Base-by-base conservation (phyloP, 2,329 filamentous ascomycete species). In the Arthroderma uncinatum region DNA sequence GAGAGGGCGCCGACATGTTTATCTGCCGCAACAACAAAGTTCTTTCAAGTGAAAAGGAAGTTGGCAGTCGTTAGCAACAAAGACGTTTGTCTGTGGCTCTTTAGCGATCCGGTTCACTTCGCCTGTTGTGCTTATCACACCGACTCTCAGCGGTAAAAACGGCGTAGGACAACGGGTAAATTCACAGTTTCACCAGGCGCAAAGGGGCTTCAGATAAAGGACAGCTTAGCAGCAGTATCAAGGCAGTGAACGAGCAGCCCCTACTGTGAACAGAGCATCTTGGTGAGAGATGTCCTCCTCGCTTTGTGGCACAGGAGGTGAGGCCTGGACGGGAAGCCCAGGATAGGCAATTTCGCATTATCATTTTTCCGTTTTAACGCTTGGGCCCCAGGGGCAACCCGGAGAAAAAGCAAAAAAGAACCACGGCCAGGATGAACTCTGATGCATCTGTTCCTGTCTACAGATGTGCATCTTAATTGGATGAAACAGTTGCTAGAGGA, bases 1-100 rank as follows among this genome's bases (percentile, higher is more conserved):
- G 61, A 21, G 64, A 65, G 16, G 66, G 64, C 53, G 58, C 48
- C 34, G 58, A 60, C 37, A 57, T 57, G 50, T 47, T 57, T 54
- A 23, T 33, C n/a, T 7, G 19, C 4, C 14, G 3, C 3, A 8
- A 7, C 0, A 34, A 48, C 4, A 19, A 16, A n/a, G 7, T 30
- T 2, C 4, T 30, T 8, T 40, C 2, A 21, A 19, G 23, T 25
- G 6, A 23, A 33, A 39, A 21, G 44, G n/a, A 37, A 9, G 34
- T 23, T 36, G 21, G 10, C 10, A 9, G 19, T 10, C 19, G 28
- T 14, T 21, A 25, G n/a, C n/a, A 50, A n/a, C n/a, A 2, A 50
- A 25, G 10, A 23, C 5, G 33, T 16, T 21, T 23, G 9, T 34
- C 52, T 37, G 16, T 37, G 14, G 7, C 19, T 19, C 8, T 23